These are phyloP conservation scores for Trifolium repens DNA, from an alignment of 306 rosid species.

Conservation along the genomic window DNA sequence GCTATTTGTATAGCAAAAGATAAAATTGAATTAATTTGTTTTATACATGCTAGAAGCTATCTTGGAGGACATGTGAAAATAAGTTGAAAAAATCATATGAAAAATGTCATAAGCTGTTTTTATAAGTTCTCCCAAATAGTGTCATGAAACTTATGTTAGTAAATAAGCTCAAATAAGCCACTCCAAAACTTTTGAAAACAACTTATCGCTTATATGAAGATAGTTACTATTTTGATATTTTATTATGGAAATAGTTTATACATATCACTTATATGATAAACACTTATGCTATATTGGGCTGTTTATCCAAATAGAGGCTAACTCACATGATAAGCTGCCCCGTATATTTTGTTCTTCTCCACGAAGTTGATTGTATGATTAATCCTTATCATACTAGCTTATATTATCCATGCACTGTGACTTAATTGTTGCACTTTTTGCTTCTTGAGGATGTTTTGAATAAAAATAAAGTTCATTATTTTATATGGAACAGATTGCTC, in stretches of 20 bases:
- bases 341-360: not conserved
- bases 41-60: too few relatives aligned
- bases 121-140: not conserved
- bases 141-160: too few relatives aligned
- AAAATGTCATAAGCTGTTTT: too few relatives aligned
- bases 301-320: constrained; percentile 1
- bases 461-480: constrained; percentile 11
- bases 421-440: constrained; percentile 6
- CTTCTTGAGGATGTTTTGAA: constrained; percentile 8
- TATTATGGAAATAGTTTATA: not conserved
- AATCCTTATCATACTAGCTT: not conserved
- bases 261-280: not conserved
- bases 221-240: not conserved
- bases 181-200: not conserved
- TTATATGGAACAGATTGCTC: constrained; percentile 51
- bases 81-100: too few relatives aligned
- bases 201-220: not conserved
- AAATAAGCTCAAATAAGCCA: too few relatives aligned
- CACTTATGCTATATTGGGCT: not conserved
- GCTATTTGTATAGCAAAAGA: too few relatives aligned
- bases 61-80: not conserved
- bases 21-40: too few relatives aligned
- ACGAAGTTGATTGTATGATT: constrained; percentile 5
- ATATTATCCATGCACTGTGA: constrained; percentile 5
- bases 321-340: constrained; percentile 4